A percentile compares a stretch with the other conserved stretches of the same genome.
Conservation (phyloP, 2,329 filamentous ascomycete species). For the Fonsecaea pugnacius region DNA sequence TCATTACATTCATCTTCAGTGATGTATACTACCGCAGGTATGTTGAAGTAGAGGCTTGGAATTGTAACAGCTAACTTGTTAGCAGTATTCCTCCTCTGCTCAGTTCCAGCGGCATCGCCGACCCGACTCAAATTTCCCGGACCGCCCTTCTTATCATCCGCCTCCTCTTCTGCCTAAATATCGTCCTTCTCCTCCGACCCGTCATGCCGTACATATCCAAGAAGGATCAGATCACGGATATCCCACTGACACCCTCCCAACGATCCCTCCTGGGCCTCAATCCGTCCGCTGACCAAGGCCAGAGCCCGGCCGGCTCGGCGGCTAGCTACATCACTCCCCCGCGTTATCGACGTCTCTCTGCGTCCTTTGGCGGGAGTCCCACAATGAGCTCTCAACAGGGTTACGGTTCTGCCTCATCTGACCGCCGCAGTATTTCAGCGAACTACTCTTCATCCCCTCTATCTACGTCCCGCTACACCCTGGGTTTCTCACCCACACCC, state of each 20-base stretch:
- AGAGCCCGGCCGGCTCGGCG: slow-evolving; percentile 58
- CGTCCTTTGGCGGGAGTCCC: slow-evolving; percentile 52
- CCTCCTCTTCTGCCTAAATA: slow-evolving; percentile 70
- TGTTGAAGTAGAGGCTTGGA: not conserved
- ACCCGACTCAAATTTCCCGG: slow-evolving; percentile 45
- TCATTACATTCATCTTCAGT: slow-evolving; percentile 53
- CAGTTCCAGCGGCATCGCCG: slow-evolving; percentile 43
- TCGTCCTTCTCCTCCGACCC: slow-evolving; percentile 71
- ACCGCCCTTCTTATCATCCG: slow-evolving; percentile 61
- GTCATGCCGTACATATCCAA: slow-evolving; percentile 62
- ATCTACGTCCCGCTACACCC: slow-evolving; percentile 30
- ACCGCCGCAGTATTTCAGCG: slow-evolving; percentile 46
- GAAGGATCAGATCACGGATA: slow-evolving; percentile 80
- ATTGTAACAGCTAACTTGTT: slow-evolving; percentile 28
- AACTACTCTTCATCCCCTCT: slow-evolving; percentile 36
- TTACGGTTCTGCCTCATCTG: slow-evolving; percentile 49
- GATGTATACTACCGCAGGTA: slow-evolving; percentile 33
- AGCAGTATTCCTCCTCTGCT: slow-evolving; percentile 43
- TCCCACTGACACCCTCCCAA: slow-evolving; percentile 87
- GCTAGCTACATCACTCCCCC: slow-evolving; percentile 74
- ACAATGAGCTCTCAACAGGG: slow-evolving; percentile 36
- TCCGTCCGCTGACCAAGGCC: slow-evolving; percentile 65
- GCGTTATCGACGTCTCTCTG: slow-evolving; percentile 69
- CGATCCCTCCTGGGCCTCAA: slow-evolving; percentile 81
- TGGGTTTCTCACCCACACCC: slow-evolving; percentile 41